Base-by-base conservation (phyloP, 352 stramenopile species). In the Phytophthora sansomeana region DNA sequence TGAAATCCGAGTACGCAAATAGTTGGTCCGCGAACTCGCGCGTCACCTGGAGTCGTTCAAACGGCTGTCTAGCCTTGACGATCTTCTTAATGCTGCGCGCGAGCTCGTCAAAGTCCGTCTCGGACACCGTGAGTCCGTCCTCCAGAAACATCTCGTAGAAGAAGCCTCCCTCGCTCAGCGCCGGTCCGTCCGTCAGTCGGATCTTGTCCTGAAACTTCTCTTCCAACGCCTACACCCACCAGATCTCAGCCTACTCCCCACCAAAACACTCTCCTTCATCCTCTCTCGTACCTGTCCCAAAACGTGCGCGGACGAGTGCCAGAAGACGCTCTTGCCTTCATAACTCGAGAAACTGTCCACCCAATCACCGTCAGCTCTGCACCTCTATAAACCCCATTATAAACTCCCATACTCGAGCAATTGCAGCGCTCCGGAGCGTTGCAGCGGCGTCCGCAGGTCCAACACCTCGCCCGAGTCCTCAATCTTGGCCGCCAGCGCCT, bases 291-390 rank as follows among this genome's bases (percentile, higher is more conserved):
- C 75, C 75, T 87, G 95, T 24, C 98, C 98, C 42, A 99, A 84
- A n/a, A 99, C 95, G 74, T 99, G 98, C 1, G 97, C 97, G 1
- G 93, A 98, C n/a, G 97, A 99, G 77, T 99, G 98, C 98, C 98
- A 99, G 71, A 99, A 98, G 4, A 98, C 78, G 47, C 75, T 87
- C 63, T 91, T 91, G 68, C 82, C 85, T 74, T 88, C 75, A 13
- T 93, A 77, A 24, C 67, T 87, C 16, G 72, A 74, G 57, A 93
- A 93, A 58, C 83, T 93, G 63, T 32, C 14, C 26, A 26, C 19
- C 32, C 10, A 35, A 17, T 21, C 26, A 50, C 38, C 32, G 38
- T 35, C 16, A 57, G 16, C n/a, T 39, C 10, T n/a, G 13, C 17
- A 29, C 3, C 19, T 36, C 33, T 33, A 26, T 24, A 14, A 17